Base-by-base conservation (phyloP, 768 basidiomycete genomes). In the Mycena amicta region DNA sequence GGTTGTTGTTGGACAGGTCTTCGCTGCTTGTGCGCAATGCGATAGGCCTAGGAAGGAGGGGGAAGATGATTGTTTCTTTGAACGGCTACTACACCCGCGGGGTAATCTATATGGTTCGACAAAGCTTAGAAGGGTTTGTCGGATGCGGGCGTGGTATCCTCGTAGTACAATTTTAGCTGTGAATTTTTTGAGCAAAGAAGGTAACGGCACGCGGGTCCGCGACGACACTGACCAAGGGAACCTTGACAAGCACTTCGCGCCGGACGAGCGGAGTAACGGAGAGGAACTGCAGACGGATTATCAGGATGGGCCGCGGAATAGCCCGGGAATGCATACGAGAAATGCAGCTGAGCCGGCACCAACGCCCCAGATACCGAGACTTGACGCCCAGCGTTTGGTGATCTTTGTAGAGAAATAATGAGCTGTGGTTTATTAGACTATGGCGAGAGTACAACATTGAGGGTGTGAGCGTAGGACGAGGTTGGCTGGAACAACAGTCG, bases 191-290 rank as follows among this genome's bases (percentile, higher is more conserved):
- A 43, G 52, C 31, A 27, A 50, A 67, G 30, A 31, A 27, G n/a
- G 16, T 15, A 47, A 40, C 33, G 52, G 26, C 23, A 50, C 40
- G 50, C 50, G 27, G 33, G 18, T 29, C 46, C 39, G 43, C 33
- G 26, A 60, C 12, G n/a, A n/a, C n/a, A 73, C 88, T 71, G 69
- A 93, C 92, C 52, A 91, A 67, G 3, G 92, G 92, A 33, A 90
- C 72, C 66, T 92, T 90, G 60, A 83, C 71, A 40, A 94, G 75
- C 60, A 93, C 68, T 68, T 85, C 88, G 40, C 86, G 85, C 74
- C 84, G 88, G 62, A 94, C 88, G 41, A 92, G 79, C n/a, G 92
- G 92, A 1, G 91, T 93, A 49, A 90, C 89, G 5, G 92, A 93
- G 52, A 93, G 80, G 31, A 93, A 62, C 89, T 92, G 67, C 37